Base-by-base conservation (phyloP, 345 rosid genomes). In the Theobroma cacao region DNA sequence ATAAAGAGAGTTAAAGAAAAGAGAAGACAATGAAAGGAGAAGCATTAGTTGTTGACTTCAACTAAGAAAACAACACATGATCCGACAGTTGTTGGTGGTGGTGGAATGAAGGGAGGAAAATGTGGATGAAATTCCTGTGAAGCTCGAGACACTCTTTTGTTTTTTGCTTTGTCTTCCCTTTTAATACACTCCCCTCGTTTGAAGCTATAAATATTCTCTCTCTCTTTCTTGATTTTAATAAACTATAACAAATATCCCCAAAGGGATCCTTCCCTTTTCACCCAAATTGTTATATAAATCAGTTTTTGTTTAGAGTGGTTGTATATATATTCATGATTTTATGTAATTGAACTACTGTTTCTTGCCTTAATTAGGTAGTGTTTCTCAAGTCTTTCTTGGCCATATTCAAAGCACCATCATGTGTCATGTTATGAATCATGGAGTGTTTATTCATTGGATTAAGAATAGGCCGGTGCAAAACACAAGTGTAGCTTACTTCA, bases 21-120 rank as follows among this genome's bases (percentile, higher is more conserved):
- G n/a, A 14, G 18, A 72, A 63, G 71, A 33, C 28, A 38, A 31
- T 24, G 79, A 58, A 77, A 68, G 80, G 80, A 26, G 60, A n/a
- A 45, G 73, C 40, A 48, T 34, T 78, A 53, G 67, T 28, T 45
- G 84, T 77, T 80, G 83, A 76, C 68, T 22, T 81, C 71, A 47
- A 64, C 70, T 3, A 70, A 61, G 82, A 79, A 76, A 80, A 60
- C 50, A 78, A 76, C 78, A 36, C 30, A 80, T 77, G 86, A 79
- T 58, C 87, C 89, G 90, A 88, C 91, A 88, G 36, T 40, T 76
- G 11, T 38, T 86, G 87, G 88, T 85, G 93, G 89, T 28, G 69
- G 48, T 5, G 62, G 48, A 78, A 69, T 45, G 3, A 45, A 43
- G 73, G n/a, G 71, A 63, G 76, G 79, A 71, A 81, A 72, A 80